Evolutionary conservation across 352 stramenopile genomes (phyloP).

Genomic region (Aphanomyces astaci): DNA sequence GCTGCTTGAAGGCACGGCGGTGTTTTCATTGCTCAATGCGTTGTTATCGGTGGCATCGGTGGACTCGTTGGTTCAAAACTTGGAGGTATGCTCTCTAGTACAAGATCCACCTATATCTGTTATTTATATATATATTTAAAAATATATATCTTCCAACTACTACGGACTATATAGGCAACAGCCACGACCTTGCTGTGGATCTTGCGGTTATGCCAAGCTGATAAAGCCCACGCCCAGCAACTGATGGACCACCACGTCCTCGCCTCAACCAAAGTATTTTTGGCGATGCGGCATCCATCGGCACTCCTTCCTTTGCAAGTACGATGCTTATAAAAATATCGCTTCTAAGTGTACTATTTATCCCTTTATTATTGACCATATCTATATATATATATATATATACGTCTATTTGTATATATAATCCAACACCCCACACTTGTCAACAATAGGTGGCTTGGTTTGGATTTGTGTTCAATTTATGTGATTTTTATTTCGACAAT

Average conservation of each 20-base stretch:
- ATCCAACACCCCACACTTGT: no score
- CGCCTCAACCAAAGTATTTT: constrained; percentile 16
- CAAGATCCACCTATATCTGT: not conserved
- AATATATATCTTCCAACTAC: no score
- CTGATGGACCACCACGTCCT: constrained; percentile 14
- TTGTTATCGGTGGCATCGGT: not conserved
- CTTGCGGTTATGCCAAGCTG: constrained; percentile 26
- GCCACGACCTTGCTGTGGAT: constrained; percentile 22
- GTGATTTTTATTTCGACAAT: no score
- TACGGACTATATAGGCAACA: not conserved
- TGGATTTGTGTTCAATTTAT: no score
- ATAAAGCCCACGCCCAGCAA: not conserved
- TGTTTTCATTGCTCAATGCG: not conserved
- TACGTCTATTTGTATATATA: no score
- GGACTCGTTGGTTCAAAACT: not conserved
- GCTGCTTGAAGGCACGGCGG: not conserved
- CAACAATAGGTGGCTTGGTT: no score
- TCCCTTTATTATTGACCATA: no score
- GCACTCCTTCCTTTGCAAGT: not conserved
- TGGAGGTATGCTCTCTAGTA: not conserved
- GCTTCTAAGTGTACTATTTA: no score
- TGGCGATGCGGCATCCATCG: constrained; percentile 9
- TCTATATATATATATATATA: no score
- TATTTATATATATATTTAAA: no score
- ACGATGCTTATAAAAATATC: not conserved